Conservation (phyloP, 805 yeast species). For the Lipomyces anomalus region DNA sequence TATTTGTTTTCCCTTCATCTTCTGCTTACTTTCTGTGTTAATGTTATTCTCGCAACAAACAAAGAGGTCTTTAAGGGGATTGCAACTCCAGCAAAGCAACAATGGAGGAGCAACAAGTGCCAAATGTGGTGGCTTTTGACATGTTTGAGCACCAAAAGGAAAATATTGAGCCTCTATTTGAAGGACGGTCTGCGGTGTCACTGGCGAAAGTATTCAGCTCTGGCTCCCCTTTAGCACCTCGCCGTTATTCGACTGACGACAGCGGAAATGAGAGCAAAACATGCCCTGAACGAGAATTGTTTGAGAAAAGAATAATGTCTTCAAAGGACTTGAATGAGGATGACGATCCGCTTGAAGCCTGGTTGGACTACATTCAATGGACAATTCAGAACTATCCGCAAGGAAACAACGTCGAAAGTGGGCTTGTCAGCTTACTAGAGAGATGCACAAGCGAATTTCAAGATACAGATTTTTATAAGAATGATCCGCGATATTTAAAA, state of each 20-base stretch:
- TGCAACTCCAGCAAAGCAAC: not conserved
- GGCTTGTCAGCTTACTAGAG: conserved; percentile 60
- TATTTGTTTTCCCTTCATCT: not conserved
- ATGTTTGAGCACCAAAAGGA: conserved; percentile 64
- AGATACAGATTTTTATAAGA: conserved; percentile 60
- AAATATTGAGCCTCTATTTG: conserved; percentile 59
- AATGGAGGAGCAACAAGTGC: not conserved
- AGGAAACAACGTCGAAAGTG: conserved; percentile 58
- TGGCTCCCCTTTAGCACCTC: conserved; percentile 21
- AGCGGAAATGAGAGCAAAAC: conserved; percentile 39
- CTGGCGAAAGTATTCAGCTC: conserved; percentile 43
- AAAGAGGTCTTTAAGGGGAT: not conserved
- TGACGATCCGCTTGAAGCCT: conserved; percentile 81
- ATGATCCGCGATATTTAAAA: conserved; percentile 73
- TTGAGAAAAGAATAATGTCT: conserved; percentile 40
- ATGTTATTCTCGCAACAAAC: not conserved
- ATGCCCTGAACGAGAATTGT: conserved; percentile 25
- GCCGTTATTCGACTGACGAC: conserved; percentile 30
- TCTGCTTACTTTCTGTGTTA: not conserved
- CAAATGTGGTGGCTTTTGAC: conserved; percentile 36
- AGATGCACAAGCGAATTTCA: conserved; percentile 64
- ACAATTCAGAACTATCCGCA: conserved; percentile 52
- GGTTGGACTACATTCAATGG: conserved; percentile 73
- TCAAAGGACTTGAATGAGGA: conserved; percentile 51
- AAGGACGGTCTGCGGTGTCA: conserved; percentile 63